Evolutionary conservation across 2,329 filamentous ascomycete species (phyloP), one percentile per base, ranked within the genome.

Genomic region (Phaeosphaeriaceae sp.): DNA sequence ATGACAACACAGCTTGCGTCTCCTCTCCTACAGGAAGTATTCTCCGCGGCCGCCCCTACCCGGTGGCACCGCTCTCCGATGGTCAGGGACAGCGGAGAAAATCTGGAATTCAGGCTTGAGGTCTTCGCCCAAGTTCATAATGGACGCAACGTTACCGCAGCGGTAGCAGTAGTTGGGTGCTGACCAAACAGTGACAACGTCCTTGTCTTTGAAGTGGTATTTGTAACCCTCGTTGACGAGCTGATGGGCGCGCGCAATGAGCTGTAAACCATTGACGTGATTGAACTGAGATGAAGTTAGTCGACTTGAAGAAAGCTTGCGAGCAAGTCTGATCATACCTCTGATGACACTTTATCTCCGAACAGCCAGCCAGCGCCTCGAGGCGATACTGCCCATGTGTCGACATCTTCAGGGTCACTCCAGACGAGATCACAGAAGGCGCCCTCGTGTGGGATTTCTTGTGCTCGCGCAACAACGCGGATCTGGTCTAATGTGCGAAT

Each of bases 381-480:
- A 24, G 88, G 88, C 62, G 86, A 89, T 46, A 91, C 86, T 51
- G 87, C 87, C 88, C 88, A 91, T 2, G 87, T 89, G 61, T 89
- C 87, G 58, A 90, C 86, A 41, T 84, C 82, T 67, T 92, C 89
- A 0, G 89, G 89, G 73, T 92, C 89, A 67, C 92, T 97, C 95
- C 95, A 99, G 54, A 99, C 86, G 55, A 99, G 83, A 79, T 99
- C 95, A 78, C 95, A 99, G 89, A 99, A 98, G 53, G 95, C 93
- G 13, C 95, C 95, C 77, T 99, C 95, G 75, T 99, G 95, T 21
- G 95, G 95, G 46, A 99, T 96, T 80, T 99, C 95, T 81, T 99
- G 95, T 15, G 89, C 89, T 72, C 89, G 82, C 49, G 89, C 89
- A 50, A 91, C 89, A 5, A 74, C 71, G 48, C 89, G 85, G 74